Base-by-base conservation (phyloP, 2,329 filamentous ascomycete species). In the Colletotrichum falcatum region DNA sequence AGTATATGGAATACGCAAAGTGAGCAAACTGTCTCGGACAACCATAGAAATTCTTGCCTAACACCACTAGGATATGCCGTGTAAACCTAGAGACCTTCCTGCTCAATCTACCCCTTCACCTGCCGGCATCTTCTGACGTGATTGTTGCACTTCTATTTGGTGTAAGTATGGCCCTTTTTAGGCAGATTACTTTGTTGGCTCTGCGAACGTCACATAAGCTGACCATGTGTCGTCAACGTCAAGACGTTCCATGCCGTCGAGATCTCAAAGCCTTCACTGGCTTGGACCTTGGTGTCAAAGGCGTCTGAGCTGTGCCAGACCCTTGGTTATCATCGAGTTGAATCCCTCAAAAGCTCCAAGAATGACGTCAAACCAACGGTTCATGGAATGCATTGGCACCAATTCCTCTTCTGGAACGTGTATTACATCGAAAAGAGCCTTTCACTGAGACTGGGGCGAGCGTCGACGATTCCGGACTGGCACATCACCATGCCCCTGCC, bases 371-470 rank as follows among this genome's bases (percentile, higher is more conserved):
- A 62, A 23, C 64, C 67, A 7, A 75, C 1, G 68, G 76, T 35
- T 74, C 74, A 58, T 72, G 76, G 53, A 66, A 77, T 74, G 77
- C 75, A 82, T 80, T 74, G 79, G 77, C 5, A 73, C 59, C 67
- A 70, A 20, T 70, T 82, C 1, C 74, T 90, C 9, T 91, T 91
- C 74, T 91, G 89, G 89, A 82, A 80, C 51, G 78, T 87, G 0
- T 90, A 90, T 71, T 83, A 85, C 59, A 78, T 89, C n/a, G 85
- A 90, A 70, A 89, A 87, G 66, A 83, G 83, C 20, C 79, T 90
- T 12, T 86, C 87, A 0, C 81, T 90, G 2, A 83, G 87, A 3
- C 78, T 90, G 3, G 88, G 88, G 0, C 83, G 82, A 8, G 80
- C 86, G 0, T 85, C 87, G 0, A 83, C 83, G 5, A 83, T 90